Base-by-base conservation (phyloP, 1,284 basidiomycete species). In the Wolfiporia cocos region DNA sequence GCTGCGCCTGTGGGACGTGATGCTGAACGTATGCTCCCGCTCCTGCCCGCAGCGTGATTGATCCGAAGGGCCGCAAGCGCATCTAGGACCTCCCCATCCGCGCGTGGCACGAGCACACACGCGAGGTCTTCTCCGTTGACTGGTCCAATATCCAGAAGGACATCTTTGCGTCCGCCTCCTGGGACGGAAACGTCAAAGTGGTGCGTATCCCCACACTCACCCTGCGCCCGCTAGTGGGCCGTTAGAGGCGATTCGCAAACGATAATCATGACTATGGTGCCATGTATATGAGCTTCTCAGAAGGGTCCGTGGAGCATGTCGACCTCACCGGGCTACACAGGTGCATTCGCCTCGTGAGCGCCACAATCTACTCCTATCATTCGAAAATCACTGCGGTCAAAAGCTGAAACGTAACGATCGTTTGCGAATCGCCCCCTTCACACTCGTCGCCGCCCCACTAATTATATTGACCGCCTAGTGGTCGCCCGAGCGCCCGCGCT, bases 121-220 rank as follows among this genome's bases (percentile, higher is more conserved):
- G 86, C 34, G 95, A 99, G 59, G 90, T 93, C 5, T 94, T 92
- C 66, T 87, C 86, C n/a, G 78, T 97, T 10, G 92, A 99, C 63
- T 99, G 95, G 95, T 94, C 88, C 50, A 98, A 97, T 62, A 65
- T 96, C 46, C 82, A 88, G 53, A 99, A 99, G 63, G 85, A 92
- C 47, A 73, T 79, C 1, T 98, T 99, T 62, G 78, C 79, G 4
- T 93, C 91, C 2, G 79, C 85, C 1, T 91, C 86, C 18, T 98
- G 95, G 95, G 95, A 99, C 59, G 91, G 90, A 22, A 80, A 75
- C 3, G 76, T 95, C 29, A 94, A 96, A 65, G 60, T 97, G 31
- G 93, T 93, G 55, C 42, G 87, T 70, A 0, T 14, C 14, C 22
- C 20, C 34, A 14, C 41, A 12, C 32, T 17, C 18, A 12, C 32